These are phyloP conservation scores for Passalora sequoiae DNA, from an alignment of 2,329 filamentous ascomycete genomes.

Conservation along the genomic window DNA sequence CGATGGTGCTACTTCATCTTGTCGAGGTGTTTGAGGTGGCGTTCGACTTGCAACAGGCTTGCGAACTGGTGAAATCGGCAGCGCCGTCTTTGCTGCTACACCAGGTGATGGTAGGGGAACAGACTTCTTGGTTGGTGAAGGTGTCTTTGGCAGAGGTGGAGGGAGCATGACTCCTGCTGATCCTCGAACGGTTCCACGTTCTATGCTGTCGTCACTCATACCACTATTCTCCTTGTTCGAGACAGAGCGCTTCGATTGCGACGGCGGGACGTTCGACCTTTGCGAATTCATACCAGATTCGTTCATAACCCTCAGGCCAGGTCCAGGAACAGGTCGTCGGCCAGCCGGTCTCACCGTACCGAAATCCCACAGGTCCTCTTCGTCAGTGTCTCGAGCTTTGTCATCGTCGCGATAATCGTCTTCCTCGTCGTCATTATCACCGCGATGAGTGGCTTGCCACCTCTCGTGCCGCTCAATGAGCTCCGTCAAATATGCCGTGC, in stretches of 20 bases:
- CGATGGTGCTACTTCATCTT: constrained; percentile 28
- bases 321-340: constrained; percentile 49
- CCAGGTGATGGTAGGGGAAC: constrained; percentile 34
- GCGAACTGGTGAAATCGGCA: constrained; percentile 45
- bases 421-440: constrained; percentile 59
- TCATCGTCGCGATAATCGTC: constrained; percentile 50
- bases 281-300: constrained; percentile 76
- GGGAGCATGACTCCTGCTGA: constrained; percentile 30
- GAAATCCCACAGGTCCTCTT: constrained; percentile 97
- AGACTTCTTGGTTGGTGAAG: constrained; percentile 41
- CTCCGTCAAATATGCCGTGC: constrained; percentile 93
- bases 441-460: constrained; percentile 77
- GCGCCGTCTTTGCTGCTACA: constrained; percentile 40
- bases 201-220: constrained; percentile 34
- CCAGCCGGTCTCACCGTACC: constrained; percentile 83
- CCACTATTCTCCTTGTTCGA: constrained; percentile 34
- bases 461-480: constrained; percentile 85
- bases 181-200: constrained; percentile 12
- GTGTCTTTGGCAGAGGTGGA: constrained; percentile 35
- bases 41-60: constrained; percentile 34
- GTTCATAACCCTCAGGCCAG: constrained; percentile 68
- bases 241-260: constrained; percentile 32
- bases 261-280: constrained; percentile 38
- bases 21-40: constrained; percentile 29
- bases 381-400: constrained; percentile 45